Conservation (phyloP, 2,329 filamentous ascomycete genomes). For the Domatiomyces globalis region DNA sequence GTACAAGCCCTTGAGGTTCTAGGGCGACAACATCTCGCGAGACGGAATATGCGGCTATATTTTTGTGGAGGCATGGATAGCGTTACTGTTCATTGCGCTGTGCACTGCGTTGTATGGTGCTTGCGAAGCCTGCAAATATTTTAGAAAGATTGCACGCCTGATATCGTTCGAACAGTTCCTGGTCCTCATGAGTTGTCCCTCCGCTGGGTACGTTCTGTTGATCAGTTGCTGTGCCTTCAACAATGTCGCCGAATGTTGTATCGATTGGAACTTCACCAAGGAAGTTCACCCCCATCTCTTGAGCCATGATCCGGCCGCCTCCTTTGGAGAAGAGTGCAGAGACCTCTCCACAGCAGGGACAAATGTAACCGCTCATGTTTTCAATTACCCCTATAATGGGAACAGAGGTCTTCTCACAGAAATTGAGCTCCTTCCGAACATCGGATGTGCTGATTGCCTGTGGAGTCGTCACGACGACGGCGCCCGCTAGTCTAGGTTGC, state of each 20-base stretch:
- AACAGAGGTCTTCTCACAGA: conserved; percentile 72
- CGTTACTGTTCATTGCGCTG: neutral
- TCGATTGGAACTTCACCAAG: conserved; percentile 83
- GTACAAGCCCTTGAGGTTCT: too few species aligned
- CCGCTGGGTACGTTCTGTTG: conserved; percentile 2
- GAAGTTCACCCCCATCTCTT: conserved; percentile 71
- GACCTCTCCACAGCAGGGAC: conserved; percentile 58
- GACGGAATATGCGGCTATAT: too few species aligned
- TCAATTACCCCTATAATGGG: conserved; percentile 78
- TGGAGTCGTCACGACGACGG: conserved; percentile 89
- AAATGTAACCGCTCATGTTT: conserved; percentile 59
- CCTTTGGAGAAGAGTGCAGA: conserved; percentile 89
- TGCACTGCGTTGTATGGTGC: conserved; percentile 5
- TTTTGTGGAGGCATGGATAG: neutral
- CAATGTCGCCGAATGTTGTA: conserved; percentile 72
- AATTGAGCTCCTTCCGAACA: conserved; percentile 88
- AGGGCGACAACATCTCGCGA: too few species aligned
- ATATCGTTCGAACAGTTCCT: conserved; percentile 15
- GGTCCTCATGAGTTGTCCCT: conserved; percentile 1
- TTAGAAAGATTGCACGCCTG: conserved; percentile 12
- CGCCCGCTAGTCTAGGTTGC: conserved; percentile 55
- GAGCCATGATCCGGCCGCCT: conserved; percentile 76
- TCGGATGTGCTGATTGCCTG: conserved; percentile 89
- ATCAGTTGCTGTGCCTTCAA: conserved; percentile 45
- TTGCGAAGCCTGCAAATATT: conserved; percentile 14